Evolutionary conservation across 1,284 basidiomycete genomes (phyloP), one percentile per base, ranked within the genome.

Genomic region (Ceratobasidium sp.): DNA sequence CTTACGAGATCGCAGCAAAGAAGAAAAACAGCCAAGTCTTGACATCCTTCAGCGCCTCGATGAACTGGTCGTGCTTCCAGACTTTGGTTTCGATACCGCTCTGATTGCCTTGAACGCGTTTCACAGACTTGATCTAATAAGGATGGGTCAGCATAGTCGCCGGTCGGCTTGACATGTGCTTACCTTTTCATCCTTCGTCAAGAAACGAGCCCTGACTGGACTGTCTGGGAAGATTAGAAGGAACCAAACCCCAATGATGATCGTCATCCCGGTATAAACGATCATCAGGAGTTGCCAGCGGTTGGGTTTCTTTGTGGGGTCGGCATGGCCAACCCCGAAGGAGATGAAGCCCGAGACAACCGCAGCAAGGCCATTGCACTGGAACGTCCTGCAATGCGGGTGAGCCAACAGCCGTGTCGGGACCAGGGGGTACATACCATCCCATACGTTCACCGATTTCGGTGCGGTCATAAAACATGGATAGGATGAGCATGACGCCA

Each of bases 1-100:
- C 58, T 15, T 34, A 68, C 25, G 67, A 67, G 27, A 81, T 72
- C 70, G 82, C 79, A 15, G 81, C 76, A 60, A 83, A 76, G 5
- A 77, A 54, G 72, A 83, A 81, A 78, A 82, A 81, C 10, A 81
- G 71, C 73, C 80, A 83, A 0, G 80, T 83, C 76, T 84, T 84
- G n/a, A 76, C 74, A 69, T 84, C 83, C 3, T 74, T 68, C 3
- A 80, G n/a, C 0, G 80, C 76, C 58, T 84, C 83, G 55, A 72
- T 57, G 29, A 72, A 73, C 73, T 83, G 82, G 2, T 78, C 76
- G 79, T 79, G 80, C 74, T 83, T 82, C 80, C 81, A 81, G 10
- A 78, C 76, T 70, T 82, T 82, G 17, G 79, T 78, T 71, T 83
- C 80, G 4, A 80, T 82, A 10, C 77, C 77, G 6, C 73, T 74